These are phyloP conservation scores for Drechslerella dactyloides DNA, from an alignment of 2,329 filamentous ascomycete genomes.

Conservation along the genomic window DNA sequence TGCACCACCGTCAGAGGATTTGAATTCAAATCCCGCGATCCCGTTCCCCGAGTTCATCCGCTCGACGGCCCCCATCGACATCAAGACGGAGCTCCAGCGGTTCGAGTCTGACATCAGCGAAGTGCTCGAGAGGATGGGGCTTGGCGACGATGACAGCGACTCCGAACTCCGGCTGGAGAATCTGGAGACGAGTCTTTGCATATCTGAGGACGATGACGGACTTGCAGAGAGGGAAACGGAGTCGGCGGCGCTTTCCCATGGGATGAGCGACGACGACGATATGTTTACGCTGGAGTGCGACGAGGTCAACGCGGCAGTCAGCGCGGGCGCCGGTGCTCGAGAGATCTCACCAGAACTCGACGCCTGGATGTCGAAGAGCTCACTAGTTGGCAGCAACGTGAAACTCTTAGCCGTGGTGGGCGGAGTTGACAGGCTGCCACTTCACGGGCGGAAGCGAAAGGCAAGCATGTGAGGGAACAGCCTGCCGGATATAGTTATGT, in stretches of 20 bases:
- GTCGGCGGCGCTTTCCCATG: neutral
- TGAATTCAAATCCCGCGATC: constrained; percentile 16
- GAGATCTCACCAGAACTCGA: constrained; percentile 47
- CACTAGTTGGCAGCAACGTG: constrained; percentile 44
- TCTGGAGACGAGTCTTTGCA: constrained; percentile 30
- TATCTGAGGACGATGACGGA: constrained; percentile 24
- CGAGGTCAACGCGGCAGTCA: constrained; percentile 28
- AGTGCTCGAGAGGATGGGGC: constrained; percentile 35
- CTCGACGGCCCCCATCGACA: constrained; percentile 39
- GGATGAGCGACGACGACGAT: constrained; percentile 14
- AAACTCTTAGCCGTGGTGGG: constrained; percentile 36
- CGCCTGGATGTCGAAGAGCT: constrained; percentile 47
- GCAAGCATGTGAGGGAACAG: constrained; percentile 31
- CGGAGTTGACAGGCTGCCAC: constrained; percentile 17
- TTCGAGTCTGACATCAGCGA: constrained; percentile 37
- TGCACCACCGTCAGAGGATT: constrained; percentile 11
- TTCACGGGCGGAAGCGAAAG: constrained; percentile 50
- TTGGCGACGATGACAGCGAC: constrained; percentile 7
- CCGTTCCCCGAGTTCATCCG: constrained; percentile 35
- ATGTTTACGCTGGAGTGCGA: constrained; percentile 37
- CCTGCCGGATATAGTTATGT: constrained; percentile 33
- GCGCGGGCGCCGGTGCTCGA: constrained; percentile 18
- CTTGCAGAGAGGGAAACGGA: constrained; percentile 33
- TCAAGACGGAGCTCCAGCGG: constrained; percentile 45
- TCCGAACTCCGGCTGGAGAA: constrained; percentile 15